These are phyloP conservation scores for Hypoxylon cercidicola DNA, from an alignment of 495 filamentous ascomycete genomes.

Conservation along the genomic window DNA sequence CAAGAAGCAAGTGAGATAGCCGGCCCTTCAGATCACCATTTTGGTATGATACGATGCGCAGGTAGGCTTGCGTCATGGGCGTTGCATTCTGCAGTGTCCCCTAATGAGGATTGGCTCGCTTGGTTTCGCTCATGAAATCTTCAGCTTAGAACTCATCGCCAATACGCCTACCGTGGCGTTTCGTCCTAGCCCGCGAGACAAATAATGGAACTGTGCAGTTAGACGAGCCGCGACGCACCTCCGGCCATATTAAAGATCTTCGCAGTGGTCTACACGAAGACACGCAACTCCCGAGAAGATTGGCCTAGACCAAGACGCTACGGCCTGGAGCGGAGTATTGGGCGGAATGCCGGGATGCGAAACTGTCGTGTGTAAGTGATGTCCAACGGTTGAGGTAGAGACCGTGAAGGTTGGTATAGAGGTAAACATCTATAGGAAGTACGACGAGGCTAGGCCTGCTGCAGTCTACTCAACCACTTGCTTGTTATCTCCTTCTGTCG, in stretches of 20 bases:
- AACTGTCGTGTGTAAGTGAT: slow-evolving; percentile 20
- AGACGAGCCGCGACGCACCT: slow-evolving; percentile 13
- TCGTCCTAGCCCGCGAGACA: slow-evolving; percentile 9
- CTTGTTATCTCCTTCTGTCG: neutral
- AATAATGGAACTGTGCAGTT: slow-evolving; percentile 5
- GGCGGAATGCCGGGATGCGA: neutral
- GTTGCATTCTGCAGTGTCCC: slow-evolving; percentile 12
- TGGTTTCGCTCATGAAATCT: slow-evolving; percentile 27
- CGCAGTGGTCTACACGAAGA: slow-evolving; percentile 9
- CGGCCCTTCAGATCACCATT: slow-evolving; percentile 8
- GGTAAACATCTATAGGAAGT: neutral
- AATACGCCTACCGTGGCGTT: slow-evolving; percentile 15
- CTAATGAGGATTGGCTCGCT: slow-evolving; percentile 26
- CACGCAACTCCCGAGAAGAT: neutral
- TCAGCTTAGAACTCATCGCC: slow-evolving; percentile 18
- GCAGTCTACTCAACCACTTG: neutral
- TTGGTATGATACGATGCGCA: slow-evolving; percentile 28
- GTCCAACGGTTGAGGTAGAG: slow-evolving; percentile 10
- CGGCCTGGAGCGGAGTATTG: too few relatives aligned
- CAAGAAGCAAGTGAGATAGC: slow-evolving; percentile 8
- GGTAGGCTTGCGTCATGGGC: slow-evolving; percentile 13
- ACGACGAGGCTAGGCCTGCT: slow-evolving; percentile 4
- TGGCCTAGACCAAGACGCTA: slow-evolving; percentile 6
- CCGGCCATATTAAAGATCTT: slow-evolving; percentile 12
- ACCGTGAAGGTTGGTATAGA: slow-evolving; percentile 2